phyloP scores from a whole-genome alignment of 1,139 yeast genomes.

The Candida neerlandica region DNA sequence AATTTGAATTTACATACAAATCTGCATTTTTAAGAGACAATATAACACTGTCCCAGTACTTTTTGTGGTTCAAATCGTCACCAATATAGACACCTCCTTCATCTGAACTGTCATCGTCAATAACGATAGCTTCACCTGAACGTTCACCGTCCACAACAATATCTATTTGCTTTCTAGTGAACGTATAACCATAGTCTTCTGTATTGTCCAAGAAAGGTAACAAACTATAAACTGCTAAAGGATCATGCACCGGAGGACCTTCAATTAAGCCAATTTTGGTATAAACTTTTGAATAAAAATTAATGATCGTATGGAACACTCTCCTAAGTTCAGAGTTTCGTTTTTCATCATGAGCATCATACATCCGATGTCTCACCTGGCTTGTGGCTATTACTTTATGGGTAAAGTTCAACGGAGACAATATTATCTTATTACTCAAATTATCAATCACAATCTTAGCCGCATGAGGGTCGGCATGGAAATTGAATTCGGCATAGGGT shows the following conservation, averaged over 20 bases:
- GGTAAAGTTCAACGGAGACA: slow-evolving; percentile 73
- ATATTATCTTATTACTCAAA: slow-evolving; percentile 46
- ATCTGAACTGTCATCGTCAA: slow-evolving; percentile 24
- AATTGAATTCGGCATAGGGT: slow-evolving; percentile 74
- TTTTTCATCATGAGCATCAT: slow-evolving; percentile 17
- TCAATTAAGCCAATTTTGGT: slow-evolving; percentile 42
- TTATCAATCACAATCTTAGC: slow-evolving; percentile 58
- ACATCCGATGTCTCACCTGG: slow-evolving; percentile 37
- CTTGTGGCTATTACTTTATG: slow-evolving; percentile 65
- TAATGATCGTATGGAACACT: slow-evolving; percentile 58
- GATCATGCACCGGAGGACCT: slow-evolving; percentile 87
- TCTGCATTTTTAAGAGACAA: slow-evolving; percentile 39
- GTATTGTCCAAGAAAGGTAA: slow-evolving; percentile 45
- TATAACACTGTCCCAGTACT: slow-evolving; percentile 57
- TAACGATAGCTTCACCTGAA: slow-evolving; percentile 38
- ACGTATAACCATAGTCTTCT: slow-evolving; percentile 34
- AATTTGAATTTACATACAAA: slow-evolving; percentile 6
- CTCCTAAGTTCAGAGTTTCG: slow-evolving; percentile 45
- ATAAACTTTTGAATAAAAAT: slow-evolving; percentile 55
- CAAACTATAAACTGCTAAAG: slow-evolving; percentile 66
- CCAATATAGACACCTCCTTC: slow-evolving; percentile 55
- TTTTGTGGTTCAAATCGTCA: slow-evolving; percentile 41
- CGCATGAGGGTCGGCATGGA: slow-evolving; percentile 76
- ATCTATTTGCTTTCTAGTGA: slow-evolving; percentile 27
- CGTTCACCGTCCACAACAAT: slow-evolving; percentile 33